Percentiles rank a stretch among this genome's conserved stretches.
Conservation (phyloP, 176 grass and related monocot species). For the Hsuehochloa calcarea region DNA sequence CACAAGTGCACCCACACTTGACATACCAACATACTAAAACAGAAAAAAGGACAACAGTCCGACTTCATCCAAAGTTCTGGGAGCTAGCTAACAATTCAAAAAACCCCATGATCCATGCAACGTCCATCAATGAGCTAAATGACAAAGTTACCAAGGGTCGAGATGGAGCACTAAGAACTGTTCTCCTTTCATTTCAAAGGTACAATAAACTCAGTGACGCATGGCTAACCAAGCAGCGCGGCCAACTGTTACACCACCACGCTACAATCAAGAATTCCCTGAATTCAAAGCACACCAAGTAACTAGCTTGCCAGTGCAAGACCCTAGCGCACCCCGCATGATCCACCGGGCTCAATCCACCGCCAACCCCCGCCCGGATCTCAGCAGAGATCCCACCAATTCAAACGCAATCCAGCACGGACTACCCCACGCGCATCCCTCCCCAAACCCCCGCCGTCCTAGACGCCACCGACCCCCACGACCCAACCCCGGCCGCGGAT, state of each 20-base stretch:
- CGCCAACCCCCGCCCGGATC: conserved; percentile 10
- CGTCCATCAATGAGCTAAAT: conserved; percentile 2
- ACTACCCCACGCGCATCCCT: not conserved
- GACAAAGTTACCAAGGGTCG: not conserved
- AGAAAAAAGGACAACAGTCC: not conserved
- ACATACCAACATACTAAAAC: not conserved
- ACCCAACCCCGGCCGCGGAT: conserved; percentile 9
- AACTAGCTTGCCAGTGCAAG: not conserved
- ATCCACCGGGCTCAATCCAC: conserved; percentile 3
- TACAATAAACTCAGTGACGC: not conserved
- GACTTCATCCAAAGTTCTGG: conserved; percentile 12
- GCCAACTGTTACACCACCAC: not conserved
- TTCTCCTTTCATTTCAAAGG: not conserved
- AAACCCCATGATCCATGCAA: not conserved
- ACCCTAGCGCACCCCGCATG: not conserved
- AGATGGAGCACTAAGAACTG: conserved; percentile 12
- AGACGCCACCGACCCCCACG: not conserved
- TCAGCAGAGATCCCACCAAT: conserved; percentile 46
- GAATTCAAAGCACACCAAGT: conserved; percentile 7
- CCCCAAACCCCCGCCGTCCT: not conserved
- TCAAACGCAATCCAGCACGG: not conserved
- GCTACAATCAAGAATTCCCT: conserved; percentile 6
- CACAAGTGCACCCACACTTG: not conserved
- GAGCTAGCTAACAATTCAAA: conserved; percentile 22
- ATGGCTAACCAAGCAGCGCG: not conserved